These are phyloP conservation scores for Chlamydomonas sp. DNA, from an alignment of 139 green algal species.

Conservation along the genomic window DNA sequence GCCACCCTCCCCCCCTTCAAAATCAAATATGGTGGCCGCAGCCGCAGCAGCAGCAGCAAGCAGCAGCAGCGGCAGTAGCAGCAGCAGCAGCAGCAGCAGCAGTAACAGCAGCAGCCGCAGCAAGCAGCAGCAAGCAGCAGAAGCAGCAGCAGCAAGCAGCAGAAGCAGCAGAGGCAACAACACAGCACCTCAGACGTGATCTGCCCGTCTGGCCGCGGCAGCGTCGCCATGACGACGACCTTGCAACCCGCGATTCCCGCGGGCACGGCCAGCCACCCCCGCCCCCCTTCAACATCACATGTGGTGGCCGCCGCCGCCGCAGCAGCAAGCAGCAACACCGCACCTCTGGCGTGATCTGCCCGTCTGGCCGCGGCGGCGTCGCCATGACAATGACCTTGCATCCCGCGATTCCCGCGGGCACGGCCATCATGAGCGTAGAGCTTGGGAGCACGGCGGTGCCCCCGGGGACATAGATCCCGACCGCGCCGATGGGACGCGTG, in stretches of 20 bases:
- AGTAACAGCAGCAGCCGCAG: no score
- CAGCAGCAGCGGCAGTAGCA: no score
- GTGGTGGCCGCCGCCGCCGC: no score
- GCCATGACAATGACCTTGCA: constrained; percentile 92
- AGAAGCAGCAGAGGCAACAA: no score
- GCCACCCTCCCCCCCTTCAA: no score
- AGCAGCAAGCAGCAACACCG: no score
- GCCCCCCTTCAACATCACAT: neutral
- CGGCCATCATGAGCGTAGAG: constrained; percentile 90
- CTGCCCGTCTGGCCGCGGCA: constrained; percentile 68
- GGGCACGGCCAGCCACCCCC: constrained; percentile 81
- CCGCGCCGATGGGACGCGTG: constrained; percentile 31
- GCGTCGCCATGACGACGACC: constrained; percentile 94
- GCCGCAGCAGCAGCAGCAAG: no score
- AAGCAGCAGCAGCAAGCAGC: no score
- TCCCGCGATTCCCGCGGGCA: constrained; percentile 80
- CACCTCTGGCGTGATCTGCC: constrained; percentile 61
- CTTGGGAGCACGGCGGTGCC: constrained; percentile 93
- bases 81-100: no score
- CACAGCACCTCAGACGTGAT: constrained; percentile 86
- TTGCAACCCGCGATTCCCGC: constrained; percentile 78
- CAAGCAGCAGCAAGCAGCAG: no score
- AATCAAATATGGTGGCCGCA: no score
- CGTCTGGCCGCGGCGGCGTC: constrained; percentile 81
- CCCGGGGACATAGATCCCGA: constrained; percentile 95